Conservation (phyloP, 169 alveolate genomes). For the Cryptosporidium muris region DNA sequence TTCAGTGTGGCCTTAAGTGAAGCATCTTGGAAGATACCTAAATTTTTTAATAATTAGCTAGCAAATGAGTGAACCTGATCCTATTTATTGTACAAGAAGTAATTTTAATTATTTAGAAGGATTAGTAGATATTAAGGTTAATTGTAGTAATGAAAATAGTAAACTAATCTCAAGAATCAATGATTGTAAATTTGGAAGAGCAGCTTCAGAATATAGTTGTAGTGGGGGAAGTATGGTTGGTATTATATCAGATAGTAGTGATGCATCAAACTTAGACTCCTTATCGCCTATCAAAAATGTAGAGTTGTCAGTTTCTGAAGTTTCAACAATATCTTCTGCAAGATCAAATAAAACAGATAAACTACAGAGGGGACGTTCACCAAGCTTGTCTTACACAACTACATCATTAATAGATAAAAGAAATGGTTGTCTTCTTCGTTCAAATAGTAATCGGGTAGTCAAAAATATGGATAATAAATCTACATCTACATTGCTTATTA, state of each 20-base stretch:
- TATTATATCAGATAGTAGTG: constrained; percentile 31
- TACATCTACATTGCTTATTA: constrained; percentile 9
- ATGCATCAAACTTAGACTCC: constrained; percentile 19
- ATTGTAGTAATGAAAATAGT: too few relatives aligned
- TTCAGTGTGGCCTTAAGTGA: too few relatives aligned
- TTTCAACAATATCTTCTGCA: constrained; percentile 67
- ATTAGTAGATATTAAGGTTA: too few relatives aligned
- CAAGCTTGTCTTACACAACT: constrained; percentile 59
- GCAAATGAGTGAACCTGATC: too few relatives aligned
- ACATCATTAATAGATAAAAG: constrained; percentile 50
- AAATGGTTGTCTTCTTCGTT: background rate
- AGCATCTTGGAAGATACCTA: too few relatives aligned
- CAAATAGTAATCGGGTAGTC: background rate
- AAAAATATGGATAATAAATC: background rate
- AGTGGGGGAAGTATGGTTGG: constrained; percentile 52
- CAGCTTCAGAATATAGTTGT: constrained; percentile 71
- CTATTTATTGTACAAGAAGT: too few relatives aligned
- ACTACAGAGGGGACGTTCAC: constrained; percentile 50
- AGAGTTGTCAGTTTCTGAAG: constrained; percentile 51
- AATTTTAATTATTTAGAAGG: too few relatives aligned
- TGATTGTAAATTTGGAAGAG: constrained; percentile 60
- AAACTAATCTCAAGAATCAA: background rate
- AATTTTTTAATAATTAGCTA: too few relatives aligned
- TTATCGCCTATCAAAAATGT: constrained; percentile 42
- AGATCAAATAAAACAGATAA: constrained; percentile 25